Base-by-base conservation (phyloP, 352 stramenopile species). In the Globisporangium splendens region DNA sequence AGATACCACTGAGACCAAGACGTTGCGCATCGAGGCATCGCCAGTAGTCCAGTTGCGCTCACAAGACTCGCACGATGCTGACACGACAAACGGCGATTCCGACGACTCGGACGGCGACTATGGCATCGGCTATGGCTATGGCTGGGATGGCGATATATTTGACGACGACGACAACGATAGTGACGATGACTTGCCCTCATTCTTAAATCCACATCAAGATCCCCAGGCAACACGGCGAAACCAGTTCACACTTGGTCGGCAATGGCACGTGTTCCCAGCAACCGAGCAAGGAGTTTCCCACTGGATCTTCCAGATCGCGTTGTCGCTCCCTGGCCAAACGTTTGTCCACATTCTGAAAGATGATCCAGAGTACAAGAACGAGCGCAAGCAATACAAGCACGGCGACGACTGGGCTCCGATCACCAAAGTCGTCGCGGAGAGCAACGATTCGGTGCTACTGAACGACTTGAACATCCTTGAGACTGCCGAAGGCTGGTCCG, bases 391-490 rank as follows among this genome's bases (percentile, higher is more conserved):
- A 18, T 6, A 15, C 17, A 54, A 54, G 24, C 18, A 31, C n/a
- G 21, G n/a, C 6, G 28, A 17, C 21, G 28, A 24, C 17, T 13
- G 18, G 17, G 8, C 42, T 5, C 28, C 51, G 20, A 8, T 31
- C n/a, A 42, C 53, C 24, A 59, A 59, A 22, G 42, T 59, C 28
- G 53, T 59, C 13, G 53, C 43, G 13, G 44, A 46, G 42, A 28
- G 42, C 22, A 59, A 28, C 24, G 53, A 52, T 44, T 20, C 22
- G 24, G 28, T 18, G 53, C n/a, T 46, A 18, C 53, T 59, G 24
- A 28, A 59, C 18, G n/a, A 1, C 17, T n/a, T 59, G 4, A 28
- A 21, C 18, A 42, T 59, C n/a, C 12, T 22, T 3, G 42, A 50
- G 46, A 39, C 17, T 2, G 12, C 53, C 2, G 8, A 41, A 8